A percentile compares a stretch with the other conserved stretches of the same genome.
Evolutionary conservation across 202 grass and related monocot species (phyloP).

Genomic region (Dendrocalamus latiflorus): DNA sequence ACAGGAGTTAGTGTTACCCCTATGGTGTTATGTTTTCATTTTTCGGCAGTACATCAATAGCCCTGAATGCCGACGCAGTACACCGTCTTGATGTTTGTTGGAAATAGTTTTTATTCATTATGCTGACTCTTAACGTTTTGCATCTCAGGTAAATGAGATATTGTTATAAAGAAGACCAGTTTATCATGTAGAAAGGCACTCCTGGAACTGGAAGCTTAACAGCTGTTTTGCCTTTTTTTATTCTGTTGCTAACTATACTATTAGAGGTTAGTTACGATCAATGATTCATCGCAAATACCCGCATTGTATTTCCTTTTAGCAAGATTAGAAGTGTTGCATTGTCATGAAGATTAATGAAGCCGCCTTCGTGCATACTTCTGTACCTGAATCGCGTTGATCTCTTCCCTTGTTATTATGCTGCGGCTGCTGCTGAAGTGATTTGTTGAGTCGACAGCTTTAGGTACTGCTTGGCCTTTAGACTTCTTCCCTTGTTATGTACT

Average conservation of each 20-base stretch:
- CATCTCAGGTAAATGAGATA: conserved; percentile 48
- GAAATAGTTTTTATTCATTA: not conserved
- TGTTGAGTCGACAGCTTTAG: not conserved
- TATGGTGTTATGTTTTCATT: not conserved
- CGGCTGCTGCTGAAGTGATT: not conserved
- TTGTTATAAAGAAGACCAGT: conserved; percentile 6
- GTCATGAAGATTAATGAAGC: not conserved
- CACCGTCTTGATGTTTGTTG: not conserved
- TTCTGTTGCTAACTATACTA: not conserved
- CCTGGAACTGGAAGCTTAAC: conserved; percentile 3
- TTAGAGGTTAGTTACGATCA: not conserved
- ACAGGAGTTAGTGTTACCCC: not conserved
- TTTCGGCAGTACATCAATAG: not conserved
- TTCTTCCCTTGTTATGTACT: not conserved
- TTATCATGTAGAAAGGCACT: conserved; percentile 8
- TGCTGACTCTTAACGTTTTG: conserved; percentile 4
- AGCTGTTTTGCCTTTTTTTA: not conserved
- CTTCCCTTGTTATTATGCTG: not conserved
- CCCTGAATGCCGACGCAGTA: not conserved
- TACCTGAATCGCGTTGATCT: not conserved
- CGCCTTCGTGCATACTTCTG: not conserved
- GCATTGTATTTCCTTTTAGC: not conserved
- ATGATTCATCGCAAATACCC: not conserved
- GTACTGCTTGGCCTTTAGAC: not conserved
- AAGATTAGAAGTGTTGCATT: conserved; percentile 1